Evolutionary conservation across 148 eudicot species (phyloP).

Genomic region (Amaranthus cruentus): DNA sequence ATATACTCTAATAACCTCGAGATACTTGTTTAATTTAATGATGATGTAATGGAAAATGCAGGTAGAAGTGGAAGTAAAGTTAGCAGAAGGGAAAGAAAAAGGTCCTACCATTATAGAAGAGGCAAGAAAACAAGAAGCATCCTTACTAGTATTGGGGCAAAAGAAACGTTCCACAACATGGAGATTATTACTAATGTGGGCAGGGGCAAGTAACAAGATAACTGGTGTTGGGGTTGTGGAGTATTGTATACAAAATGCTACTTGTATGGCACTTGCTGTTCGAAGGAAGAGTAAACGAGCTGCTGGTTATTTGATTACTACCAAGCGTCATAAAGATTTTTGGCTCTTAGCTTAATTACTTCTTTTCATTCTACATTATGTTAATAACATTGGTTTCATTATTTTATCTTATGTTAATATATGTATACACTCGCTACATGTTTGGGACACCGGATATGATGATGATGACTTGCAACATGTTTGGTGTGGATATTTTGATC

Average conservation of each 20-base stretch:
- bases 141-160: conserved; percentile 70
- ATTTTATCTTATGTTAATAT: not conserved
- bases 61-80: conserved; percentile 58
- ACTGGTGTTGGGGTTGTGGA: conserved; percentile 61
- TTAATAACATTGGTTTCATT: not conserved
- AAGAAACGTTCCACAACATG: conserved; percentile 66
- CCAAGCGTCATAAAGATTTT: conserved; percentile 85
- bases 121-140: conserved; percentile 50
- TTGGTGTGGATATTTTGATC: too few relatives aligned
- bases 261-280: conserved; percentile 76
- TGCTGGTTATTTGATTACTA: conserved; percentile 80
- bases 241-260: conserved; percentile 72
- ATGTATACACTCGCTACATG: too few relatives aligned
- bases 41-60: conserved; percentile 12
- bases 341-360: conserved; percentile 72
- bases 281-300: conserved; percentile 65
- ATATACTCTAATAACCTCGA: too few relatives aligned
- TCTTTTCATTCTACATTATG: not conserved
- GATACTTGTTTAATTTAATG: not conserved
- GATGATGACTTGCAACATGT: too few relatives aligned
- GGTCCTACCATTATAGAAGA: conserved; percentile 71
- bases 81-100: conserved; percentile 70
- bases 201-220: conserved; percentile 45
- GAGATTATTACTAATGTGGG: conserved; percentile 74
- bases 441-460: too few relatives aligned